These are phyloP conservation scores for Phyllosticta ampelicida DNA, from an alignment of 2,329 filamentous ascomycete genomes.

Conservation along the genomic window DNA sequence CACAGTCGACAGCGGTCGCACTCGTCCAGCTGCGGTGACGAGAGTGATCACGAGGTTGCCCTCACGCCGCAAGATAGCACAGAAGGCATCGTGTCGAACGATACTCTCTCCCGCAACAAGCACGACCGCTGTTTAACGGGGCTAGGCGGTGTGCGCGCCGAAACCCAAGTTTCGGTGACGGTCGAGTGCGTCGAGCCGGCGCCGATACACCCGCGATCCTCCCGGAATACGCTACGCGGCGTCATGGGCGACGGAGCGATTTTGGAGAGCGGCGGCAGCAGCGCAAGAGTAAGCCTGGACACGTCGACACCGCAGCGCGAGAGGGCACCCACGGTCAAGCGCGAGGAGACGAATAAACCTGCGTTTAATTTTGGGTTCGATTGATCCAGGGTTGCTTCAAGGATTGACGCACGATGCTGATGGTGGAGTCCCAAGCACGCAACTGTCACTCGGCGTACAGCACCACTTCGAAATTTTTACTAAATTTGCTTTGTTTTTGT, in stretches of 20 bases:
- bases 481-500: neutral
- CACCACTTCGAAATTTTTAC: neutral
- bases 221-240: neutral
- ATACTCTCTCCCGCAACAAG: slow-evolving; percentile 19
- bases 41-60: slow-evolving; percentile 14
- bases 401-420: neutral
- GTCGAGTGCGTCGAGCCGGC: slow-evolving; percentile 2
- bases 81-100: slow-evolving; percentile 24
- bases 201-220: neutral
- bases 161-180: slow-evolving; percentile 25
- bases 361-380: neutral
- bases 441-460: neutral
- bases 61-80: slow-evolving; percentile 22
- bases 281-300: neutral
- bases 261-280: neutral
- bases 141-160: slow-evolving; percentile 17
- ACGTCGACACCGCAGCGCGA: neutral
- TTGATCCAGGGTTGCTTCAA: neutral
- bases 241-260: neutral
- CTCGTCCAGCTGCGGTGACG: neutral
- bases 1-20: neutral
- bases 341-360: neutral
- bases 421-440: neutral
- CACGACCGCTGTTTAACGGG: slow-evolving; percentile 21
- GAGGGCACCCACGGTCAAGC: neutral